Conservation (phyloP, 75 land plant genomes). For the Sequoia sempervirens region DNA sequence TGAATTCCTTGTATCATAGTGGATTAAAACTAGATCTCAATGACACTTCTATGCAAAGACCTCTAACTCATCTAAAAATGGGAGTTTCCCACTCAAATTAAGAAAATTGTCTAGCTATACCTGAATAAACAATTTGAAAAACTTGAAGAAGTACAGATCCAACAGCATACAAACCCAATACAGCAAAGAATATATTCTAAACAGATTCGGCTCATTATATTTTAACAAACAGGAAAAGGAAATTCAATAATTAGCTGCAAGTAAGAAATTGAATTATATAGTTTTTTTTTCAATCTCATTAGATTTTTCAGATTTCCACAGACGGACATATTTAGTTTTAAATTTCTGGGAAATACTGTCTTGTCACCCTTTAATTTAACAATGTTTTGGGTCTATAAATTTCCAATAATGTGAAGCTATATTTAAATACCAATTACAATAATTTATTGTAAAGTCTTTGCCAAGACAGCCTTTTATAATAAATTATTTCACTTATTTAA, state of each 20-base stretch:
- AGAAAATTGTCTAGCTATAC: neutral
- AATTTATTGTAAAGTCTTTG: neutral
- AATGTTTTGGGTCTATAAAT: neutral
- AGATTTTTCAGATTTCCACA: neutral
- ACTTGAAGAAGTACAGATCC: neutral
- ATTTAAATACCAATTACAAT: neutral
- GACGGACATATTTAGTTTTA: neutral
- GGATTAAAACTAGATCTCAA: neutral
- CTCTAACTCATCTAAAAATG: neutral
- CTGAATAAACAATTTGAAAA: neutral
- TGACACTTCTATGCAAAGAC: neutral
- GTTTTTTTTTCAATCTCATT: neutral
- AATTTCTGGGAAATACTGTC: neutral
- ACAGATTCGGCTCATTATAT: neutral
- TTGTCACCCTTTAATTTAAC: neutral
- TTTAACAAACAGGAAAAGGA: neutral
- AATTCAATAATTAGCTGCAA: neutral
- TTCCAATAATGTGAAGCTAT: neutral
- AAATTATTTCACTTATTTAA: neutral
- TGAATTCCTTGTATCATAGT: neutral
- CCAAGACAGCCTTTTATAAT: neutral
- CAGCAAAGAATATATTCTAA: neutral
- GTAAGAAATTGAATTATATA: neutral
- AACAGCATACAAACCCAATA: neutral
- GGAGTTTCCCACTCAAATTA: neutral